These are phyloP conservation scores for Aspergillus bombycis DNA, from an alignment of 2,329 filamentous ascomycete species.

Conservation along the genomic window DNA sequence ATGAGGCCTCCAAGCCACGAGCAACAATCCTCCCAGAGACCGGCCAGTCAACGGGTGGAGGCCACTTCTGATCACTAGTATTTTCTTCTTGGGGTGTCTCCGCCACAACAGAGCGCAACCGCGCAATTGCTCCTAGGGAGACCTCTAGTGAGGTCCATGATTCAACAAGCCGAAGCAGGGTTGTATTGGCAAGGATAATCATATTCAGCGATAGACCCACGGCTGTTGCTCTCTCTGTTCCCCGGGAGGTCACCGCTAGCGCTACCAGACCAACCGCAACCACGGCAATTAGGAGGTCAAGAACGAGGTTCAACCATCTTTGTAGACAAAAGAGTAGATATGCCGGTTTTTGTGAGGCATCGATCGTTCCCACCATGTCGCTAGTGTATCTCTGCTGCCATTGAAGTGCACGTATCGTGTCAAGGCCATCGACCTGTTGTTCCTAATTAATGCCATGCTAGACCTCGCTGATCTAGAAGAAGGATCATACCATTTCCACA, in stretches of 20 bases:
- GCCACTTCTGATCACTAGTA: background rate
- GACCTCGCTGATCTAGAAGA: background rate
- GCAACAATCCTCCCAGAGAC: background rate
- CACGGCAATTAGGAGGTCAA: slow-evolving; percentile 21
- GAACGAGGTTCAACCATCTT: slow-evolving; percentile 24
- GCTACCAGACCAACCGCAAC: slow-evolving; percentile 14
- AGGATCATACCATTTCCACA: slow-evolving; percentile 7
- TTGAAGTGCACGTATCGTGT: slow-evolving; percentile 20
- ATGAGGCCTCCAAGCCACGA: background rate
- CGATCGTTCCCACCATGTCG: slow-evolving; percentile 7
- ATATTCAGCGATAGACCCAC: slow-evolving; percentile 52
- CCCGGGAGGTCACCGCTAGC: slow-evolving; percentile 19
- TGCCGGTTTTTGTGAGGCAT: slow-evolving; percentile 23
- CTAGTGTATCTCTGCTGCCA: slow-evolving; percentile 8
- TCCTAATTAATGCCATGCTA: background rate
- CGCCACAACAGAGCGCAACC: background rate
- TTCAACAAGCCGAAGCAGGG: slow-evolving; percentile 46
- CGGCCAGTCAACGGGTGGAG: background rate
- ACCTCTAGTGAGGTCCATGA: slow-evolving; percentile 59
- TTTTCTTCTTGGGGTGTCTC: background rate
- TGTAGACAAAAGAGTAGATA: slow-evolving; percentile 27
- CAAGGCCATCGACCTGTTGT: slow-evolving; percentile 10
- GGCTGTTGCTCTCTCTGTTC: slow-evolving; percentile 41
- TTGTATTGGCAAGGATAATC: slow-evolving; percentile 50
- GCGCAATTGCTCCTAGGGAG: slow-evolving; percentile 53